phyloP scores from a whole-genome alignment of 768 basidiomycete species.

The Lentinula raphanica region DNA sequence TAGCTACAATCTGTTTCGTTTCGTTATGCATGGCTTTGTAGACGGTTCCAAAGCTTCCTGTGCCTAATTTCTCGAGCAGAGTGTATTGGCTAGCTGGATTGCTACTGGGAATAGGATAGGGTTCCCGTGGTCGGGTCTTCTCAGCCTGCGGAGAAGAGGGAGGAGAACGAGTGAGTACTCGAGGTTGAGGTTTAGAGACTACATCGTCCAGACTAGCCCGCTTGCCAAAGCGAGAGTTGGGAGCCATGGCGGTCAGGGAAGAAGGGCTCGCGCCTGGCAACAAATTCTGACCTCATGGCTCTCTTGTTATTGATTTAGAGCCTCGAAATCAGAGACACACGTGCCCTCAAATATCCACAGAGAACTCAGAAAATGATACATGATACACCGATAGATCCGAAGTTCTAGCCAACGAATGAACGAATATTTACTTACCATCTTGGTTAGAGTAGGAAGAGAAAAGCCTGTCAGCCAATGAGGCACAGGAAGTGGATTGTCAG shows the following conservation, averaged over 20 bases:
- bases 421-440: not conserved
- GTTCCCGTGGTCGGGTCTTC: conserved; percentile 42
- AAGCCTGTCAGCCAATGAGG: not conserved
- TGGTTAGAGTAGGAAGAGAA: not conserved
- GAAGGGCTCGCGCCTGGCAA: conserved; percentile 9
- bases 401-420: not conserved
- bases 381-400: not conserved
- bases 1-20: conserved; percentile 90
- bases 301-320: not conserved
- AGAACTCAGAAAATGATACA: not conserved
- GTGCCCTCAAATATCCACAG: conserved; percentile 6
- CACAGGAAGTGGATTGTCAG: not conserved
- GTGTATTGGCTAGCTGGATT: conserved; percentile 91
- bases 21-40: conserved; percentile 97
- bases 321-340: conserved; percentile 9
- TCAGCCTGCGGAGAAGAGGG: conserved; percentile 42
- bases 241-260: conserved; percentile 36
- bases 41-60: conserved; percentile 93
- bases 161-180: conserved; percentile 38
- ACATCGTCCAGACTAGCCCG: conserved; percentile 34
- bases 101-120: conserved; percentile 64
- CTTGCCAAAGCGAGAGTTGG: conserved; percentile 40
- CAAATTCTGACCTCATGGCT: conserved; percentile 19
- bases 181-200: conserved; percentile 30
- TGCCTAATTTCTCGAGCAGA: conserved; percentile 92